Conservation (phyloP, 2,329 filamentous ascomycete genomes). For the Plenodomus lindquistii region DNA sequence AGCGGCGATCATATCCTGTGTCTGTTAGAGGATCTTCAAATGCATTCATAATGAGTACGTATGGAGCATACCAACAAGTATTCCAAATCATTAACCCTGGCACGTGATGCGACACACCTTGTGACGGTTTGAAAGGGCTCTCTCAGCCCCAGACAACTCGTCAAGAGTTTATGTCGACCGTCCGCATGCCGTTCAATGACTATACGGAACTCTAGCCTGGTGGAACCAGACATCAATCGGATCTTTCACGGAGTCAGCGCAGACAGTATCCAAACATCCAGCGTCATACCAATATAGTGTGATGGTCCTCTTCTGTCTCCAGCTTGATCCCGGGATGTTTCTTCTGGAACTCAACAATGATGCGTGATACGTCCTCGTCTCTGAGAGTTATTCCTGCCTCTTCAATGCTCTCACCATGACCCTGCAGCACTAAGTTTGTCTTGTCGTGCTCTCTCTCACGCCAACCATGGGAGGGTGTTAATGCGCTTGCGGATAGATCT, state of each 20-base stretch:
- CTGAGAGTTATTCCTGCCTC: slow-evolving; percentile 13
- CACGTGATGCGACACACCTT: slow-evolving; percentile 40
- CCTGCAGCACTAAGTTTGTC: slow-evolving; percentile 15
- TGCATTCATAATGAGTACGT: neutral
- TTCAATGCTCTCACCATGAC: slow-evolving; percentile 10
- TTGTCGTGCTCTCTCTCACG: slow-evolving; percentile 30
- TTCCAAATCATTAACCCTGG: slow-evolving; percentile 34
- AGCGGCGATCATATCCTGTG: slow-evolving; percentile 46
- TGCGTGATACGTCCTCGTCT: slow-evolving; percentile 24
- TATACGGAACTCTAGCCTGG: slow-evolving; percentile 33
- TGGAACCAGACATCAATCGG: slow-evolving; percentile 27
- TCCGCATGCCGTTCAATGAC: slow-evolving; percentile 31
- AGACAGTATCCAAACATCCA: neutral
- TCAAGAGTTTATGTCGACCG: slow-evolving; percentile 29
- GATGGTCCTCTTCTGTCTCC: slow-evolving; percentile 28
- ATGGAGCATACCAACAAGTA: slow-evolving; percentile 38
- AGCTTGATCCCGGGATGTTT: slow-evolving; percentile 33
- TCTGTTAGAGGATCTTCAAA: slow-evolving; percentile 9
- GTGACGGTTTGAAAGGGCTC: slow-evolving; percentile 36
- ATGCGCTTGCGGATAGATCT: slow-evolving; percentile 42
- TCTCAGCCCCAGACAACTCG: slow-evolving; percentile 34
- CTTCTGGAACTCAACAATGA: slow-evolving; percentile 30
- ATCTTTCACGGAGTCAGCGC: slow-evolving; percentile 23
- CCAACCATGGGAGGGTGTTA: slow-evolving; percentile 47
- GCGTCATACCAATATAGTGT: slow-evolving; percentile 28